Evolutionary conservation across 495 filamentous ascomycete genomes (phyloP), one percentile per base, ranked within the genome.

Genomic region (Aspergillus kassunensis): DNA sequence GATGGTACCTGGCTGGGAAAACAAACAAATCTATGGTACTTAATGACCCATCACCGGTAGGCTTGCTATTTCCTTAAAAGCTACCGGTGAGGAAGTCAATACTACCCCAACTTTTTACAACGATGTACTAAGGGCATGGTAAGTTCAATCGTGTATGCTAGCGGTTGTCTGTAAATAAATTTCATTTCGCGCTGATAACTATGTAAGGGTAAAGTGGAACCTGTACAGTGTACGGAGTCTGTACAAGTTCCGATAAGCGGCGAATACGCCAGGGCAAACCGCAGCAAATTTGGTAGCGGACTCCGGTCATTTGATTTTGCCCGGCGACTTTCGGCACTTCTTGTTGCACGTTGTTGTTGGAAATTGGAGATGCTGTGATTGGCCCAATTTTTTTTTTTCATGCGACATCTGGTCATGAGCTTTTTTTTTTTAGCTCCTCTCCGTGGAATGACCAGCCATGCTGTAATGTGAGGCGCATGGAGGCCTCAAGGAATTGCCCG

Each of bases 251-350:
- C 70, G 70, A 67, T 25, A 52, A 64, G 44, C 70, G 70, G 70
- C 64, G 43, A 48, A 62, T 64, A 56, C 19, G 7, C 24, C 20
- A 35, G 51, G 39, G 49, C 54, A 24, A 36, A 53, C 62, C 68
- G 67, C 57, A 61, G 55, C 58, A 61, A n/a, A 67, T 64, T 63
- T 56, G 59, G 36, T 59, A 55, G 58, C 58, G 60, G 27, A 54
- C 49, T 57, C 55, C 18, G 30, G 15, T 1, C n/a, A 24, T 25
- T 46, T 41, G 29, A 7, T 2, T n/a, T n/a, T 55, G 49, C 24
- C 51, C 55, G 60, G 62, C 68, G 68, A 55, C 37, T 59, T 61
- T 69, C 70, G 70, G 70, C 68, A 59, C 62, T 56, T 61, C 51
- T 56, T 47, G 44, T 49, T 58, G 60, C 59, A 65, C 59, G 59